Evolutionary conservation across 768 basidiomycete genomes (phyloP), one percentile per base, ranked within the genome.

Genomic region (Butyriboletus loyo): DNA sequence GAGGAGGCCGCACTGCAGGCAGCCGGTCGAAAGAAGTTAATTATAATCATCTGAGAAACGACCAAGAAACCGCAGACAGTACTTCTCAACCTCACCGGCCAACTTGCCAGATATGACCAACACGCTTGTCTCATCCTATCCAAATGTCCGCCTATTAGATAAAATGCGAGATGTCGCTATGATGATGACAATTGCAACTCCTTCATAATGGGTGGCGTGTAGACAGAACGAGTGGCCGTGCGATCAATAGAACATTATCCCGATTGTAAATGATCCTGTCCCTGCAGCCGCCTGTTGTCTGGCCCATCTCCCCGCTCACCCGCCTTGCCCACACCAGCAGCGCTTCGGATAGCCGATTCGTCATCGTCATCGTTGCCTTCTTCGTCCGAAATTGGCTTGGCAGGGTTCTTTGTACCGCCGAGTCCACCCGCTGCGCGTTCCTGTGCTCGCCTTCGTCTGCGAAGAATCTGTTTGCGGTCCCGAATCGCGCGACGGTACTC

Each of bases 401-500:
- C 57, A 53, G 56, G 30, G 34, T 54, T 56, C 61, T 60, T 72
- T 36, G 54, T 55, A 45, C 31, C 17, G 10, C 57, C 61, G 32
- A 70, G 53, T 14, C 70, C 68, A 19, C 68, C 68, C 36, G 80
- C 80, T 1, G 81, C 81, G 17, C 87, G 72, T 72, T 89, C 89
- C 67, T 83, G 79, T 28, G 89, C 89, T 56, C 86, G 75, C 59
- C 85, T 73, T 47, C 89, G 72, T 47, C 88, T 72, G 62, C 75
- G 77, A 58, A 94, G 73, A 42, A 94, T 86, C 77, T 86, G 87
- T 75, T 90, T 91, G 55, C 92, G 73, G 58, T 77, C 84, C 69
- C 83, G 73, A 53, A 92, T 73, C 38, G 85, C 86, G 40, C 78
- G 74, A 56, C 81, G 76, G 67, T 88, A 86, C 49, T 76, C 79